Conservation (phyloP, 768 basidiomycete species). For the Lactifluus volemus region DNA sequence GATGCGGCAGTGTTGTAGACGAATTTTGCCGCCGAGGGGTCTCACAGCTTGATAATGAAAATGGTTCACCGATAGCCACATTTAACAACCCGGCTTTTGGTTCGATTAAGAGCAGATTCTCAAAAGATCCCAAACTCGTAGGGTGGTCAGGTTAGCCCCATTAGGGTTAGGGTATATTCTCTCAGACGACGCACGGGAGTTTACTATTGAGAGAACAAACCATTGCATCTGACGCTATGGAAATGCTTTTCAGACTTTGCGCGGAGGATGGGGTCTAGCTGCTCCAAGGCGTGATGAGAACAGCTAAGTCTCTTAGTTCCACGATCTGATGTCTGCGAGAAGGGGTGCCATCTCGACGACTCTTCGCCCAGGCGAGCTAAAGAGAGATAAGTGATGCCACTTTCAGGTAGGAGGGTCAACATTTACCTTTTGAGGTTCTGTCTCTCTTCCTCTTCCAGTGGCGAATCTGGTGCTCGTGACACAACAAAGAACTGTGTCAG, state of each 20-base stretch:
- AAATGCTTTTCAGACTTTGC: constrained; percentile 11
- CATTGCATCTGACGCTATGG: constrained; percentile 11
- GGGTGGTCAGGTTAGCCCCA: not conserved
- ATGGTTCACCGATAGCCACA: constrained; percentile 17
- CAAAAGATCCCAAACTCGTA: not conserved
- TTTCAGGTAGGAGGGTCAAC: not conserved
- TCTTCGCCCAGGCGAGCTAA: constrained; percentile 6
- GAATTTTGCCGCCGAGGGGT: not conserved
- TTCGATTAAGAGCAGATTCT: not conserved
- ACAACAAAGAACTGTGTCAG: too few species aligned
- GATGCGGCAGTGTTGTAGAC: not conserved
- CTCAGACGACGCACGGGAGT: not conserved
- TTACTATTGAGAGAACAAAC: constrained; percentile 13
- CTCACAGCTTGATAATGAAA: constrained; percentile 17
- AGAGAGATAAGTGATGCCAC: not conserved
- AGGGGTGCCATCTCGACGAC: not conserved
- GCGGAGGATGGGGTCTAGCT: constrained; percentile 4
- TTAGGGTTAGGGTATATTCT: constrained; percentile 8
- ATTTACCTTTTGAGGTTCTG: too few species aligned
- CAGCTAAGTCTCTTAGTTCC: not conserved
- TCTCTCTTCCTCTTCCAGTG: too few species aligned
- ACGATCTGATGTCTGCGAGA: not conserved
- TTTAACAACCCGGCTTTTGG: not conserved
- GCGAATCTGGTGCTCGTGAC: too few species aligned
- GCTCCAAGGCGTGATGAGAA: not conserved